phyloP scores from a whole-genome alignment of 371 early-diverging fungal species.

The Rhizopus arrhizus region DNA sequence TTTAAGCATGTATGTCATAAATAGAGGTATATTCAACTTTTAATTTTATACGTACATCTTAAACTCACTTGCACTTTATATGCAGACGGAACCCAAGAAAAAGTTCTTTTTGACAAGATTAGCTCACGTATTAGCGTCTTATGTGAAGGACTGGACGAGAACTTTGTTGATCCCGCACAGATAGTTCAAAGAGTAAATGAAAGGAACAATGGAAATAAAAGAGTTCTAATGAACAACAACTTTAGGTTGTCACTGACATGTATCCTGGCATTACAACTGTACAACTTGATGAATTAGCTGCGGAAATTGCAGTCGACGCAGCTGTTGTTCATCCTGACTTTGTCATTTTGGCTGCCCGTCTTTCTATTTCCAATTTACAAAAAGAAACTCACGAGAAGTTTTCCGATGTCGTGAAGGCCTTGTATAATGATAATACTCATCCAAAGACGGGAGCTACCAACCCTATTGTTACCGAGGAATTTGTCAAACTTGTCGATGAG shows the following conservation, averaged over 20 bases:
- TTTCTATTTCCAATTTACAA: conserved; percentile 96
- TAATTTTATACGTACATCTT: too few species aligned
- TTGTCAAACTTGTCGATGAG: conserved; percentile 72
- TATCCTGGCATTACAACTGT: conserved; percentile 96
- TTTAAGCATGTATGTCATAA: conserved; percentile 70
- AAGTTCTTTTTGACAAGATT: conserved; percentile 92
- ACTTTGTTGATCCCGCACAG: conserved; percentile 88
- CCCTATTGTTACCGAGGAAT: conserved; percentile 85
- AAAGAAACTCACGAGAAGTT: conserved; percentile 95
- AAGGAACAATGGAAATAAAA: too few species aligned
- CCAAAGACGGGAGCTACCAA: conserved; percentile 84
- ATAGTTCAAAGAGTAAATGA: conserved; percentile 71
- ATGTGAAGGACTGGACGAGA: conserved; percentile 90
- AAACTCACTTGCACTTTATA: background rate
- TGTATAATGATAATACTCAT: conserved; percentile 80
- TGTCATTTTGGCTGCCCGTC: conserved; percentile 95
- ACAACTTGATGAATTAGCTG: conserved; percentile 96
- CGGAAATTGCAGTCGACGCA: conserved; percentile 96
- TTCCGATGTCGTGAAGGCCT: conserved; percentile 83
- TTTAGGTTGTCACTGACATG: conserved; percentile 89
- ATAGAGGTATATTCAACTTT: conserved; percentile 59
- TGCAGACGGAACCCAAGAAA: conserved; percentile 86
- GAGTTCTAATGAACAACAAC: too few species aligned
- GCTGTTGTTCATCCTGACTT: conserved; percentile 98
- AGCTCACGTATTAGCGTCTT: conserved; percentile 89